phyloP scores from a whole-genome alignment of 805 yeast species.

The Suhomyces sp. region DNA sequence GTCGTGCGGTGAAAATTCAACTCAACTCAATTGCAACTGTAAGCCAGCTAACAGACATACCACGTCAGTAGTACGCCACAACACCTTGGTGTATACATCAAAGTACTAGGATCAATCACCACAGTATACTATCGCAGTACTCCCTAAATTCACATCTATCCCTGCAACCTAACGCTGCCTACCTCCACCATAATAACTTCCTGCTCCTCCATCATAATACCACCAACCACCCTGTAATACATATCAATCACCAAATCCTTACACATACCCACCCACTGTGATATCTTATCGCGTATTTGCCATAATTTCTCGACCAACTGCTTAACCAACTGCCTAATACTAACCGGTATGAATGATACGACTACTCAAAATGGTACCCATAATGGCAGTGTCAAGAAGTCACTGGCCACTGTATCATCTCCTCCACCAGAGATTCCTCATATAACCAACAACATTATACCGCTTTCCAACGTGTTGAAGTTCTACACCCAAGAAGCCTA shows the following conservation, averaged over 20 bases:
- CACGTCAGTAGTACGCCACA: background rate
- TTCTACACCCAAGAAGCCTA: conserved; percentile 61
- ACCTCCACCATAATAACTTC: background rate
- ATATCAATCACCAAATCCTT: background rate
- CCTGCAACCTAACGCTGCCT: background rate
- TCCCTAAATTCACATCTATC: background rate
- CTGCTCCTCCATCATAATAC: background rate
- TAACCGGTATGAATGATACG: background rate
- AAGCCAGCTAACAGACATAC: background rate
- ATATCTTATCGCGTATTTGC: background rate
- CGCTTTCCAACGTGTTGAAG: conserved; percentile 57
- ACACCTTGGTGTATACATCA: background rate
- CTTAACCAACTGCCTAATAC: background rate
- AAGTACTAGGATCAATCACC: background rate
- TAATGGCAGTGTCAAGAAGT: background rate
- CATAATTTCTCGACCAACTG: background rate
- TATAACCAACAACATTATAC: conserved; percentile 64
- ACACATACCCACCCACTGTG: background rate
- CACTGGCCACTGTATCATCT: background rate
- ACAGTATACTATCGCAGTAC: background rate
- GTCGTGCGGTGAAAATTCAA: background rate
- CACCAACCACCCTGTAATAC: background rate
- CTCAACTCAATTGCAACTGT: background rate
- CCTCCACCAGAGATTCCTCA: conserved; percentile 58
- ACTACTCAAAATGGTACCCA: background rate